Evolutionary conservation across 768 basidiomycete species (phyloP).

Genomic region (Thelephora ganbajun): DNA sequence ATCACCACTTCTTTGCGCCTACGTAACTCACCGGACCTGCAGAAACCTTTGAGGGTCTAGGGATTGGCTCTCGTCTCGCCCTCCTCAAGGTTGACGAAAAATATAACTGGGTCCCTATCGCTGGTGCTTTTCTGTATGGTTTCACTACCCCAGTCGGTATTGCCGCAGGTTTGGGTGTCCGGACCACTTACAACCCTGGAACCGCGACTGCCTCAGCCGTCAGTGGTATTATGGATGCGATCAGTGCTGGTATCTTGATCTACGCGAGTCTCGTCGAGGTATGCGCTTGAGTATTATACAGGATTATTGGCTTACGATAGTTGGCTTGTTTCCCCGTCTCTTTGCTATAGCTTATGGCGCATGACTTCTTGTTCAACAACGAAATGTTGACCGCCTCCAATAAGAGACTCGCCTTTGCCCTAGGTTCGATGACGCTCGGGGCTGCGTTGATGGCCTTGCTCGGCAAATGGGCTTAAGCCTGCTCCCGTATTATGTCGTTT

Average conservation of each 20-base stretch:
- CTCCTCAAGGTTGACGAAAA: conserved; percentile 44
- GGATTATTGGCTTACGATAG: neutral
- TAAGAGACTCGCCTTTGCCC: conserved; percentile 51
- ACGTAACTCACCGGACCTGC: neutral
- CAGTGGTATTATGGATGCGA: conserved; percentile 72
- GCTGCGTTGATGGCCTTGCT: conserved; percentile 84
- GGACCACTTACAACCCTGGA: conserved; percentile 69
- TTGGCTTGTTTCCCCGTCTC: neutral
- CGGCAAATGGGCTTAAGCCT: conserved; percentile 69
- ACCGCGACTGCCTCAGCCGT: conserved; percentile 67
- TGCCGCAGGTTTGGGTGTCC: conserved; percentile 67
- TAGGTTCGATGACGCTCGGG: conserved; percentile 70
- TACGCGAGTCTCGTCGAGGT: conserved; percentile 85
- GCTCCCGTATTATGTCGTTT: too few species aligned
- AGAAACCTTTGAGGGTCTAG: conserved; percentile 94
- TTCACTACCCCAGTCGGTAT: conserved; percentile 77
- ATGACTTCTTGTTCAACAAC: conserved; percentile 87
- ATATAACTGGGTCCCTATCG: conserved; percentile 43
- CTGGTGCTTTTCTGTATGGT: conserved; percentile 53
- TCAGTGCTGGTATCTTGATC: conserved; percentile 78
- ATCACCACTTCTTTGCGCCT: neutral
- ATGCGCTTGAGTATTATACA: conserved; percentile 6
- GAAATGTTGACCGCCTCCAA: conserved; percentile 67
- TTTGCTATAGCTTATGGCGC: conserved; percentile 62
- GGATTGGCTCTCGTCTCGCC: conserved; percentile 82